Conservation (phyloP, 441 rosid genomes). For the Gossypium lobatum region DNA sequence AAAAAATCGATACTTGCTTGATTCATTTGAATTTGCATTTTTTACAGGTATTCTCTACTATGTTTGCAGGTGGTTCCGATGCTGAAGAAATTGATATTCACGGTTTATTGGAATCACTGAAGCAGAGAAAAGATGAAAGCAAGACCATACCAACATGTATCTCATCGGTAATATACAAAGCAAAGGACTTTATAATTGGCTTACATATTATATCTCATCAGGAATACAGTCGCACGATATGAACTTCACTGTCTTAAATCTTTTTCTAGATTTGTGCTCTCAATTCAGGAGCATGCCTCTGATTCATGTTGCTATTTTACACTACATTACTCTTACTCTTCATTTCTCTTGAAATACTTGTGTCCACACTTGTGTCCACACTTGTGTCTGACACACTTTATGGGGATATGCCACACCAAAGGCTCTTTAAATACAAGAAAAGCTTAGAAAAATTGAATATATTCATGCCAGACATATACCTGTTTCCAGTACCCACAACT, state of each 20-base stretch:
- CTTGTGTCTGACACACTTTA: not conserved
- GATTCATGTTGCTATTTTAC: not conserved
- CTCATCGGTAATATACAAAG: constrained; percentile 48
- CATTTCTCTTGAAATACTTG: not conserved
- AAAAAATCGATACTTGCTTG: not conserved
- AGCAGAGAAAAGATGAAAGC: constrained; percentile 41
- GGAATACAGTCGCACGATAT: not conserved
- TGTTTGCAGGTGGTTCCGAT: constrained; percentile 36
- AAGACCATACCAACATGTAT: constrained; percentile 43
- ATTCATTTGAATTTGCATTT: constrained; percentile 2
- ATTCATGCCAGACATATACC: not conserved
- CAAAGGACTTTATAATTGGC: not conserved
- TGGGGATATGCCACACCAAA: not conserved
- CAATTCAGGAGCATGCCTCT: not conserved
- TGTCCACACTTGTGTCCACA: not conserved
- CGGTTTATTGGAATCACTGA: constrained; percentile 44
- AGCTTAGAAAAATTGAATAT: not conserved
- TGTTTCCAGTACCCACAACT: not conserved
- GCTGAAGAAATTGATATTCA: constrained; percentile 53
- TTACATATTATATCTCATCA: not conserved
- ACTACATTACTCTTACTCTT: constrained; percentile 9
- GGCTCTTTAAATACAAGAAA: not conserved
- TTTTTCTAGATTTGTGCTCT: not conserved
- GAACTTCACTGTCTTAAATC: not conserved
- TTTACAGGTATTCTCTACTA: not conserved